These are phyloP conservation scores for Erysiphe neolycopersici DNA, from an alignment of 2,329 filamentous ascomycete species.

Conservation along the genomic window DNA sequence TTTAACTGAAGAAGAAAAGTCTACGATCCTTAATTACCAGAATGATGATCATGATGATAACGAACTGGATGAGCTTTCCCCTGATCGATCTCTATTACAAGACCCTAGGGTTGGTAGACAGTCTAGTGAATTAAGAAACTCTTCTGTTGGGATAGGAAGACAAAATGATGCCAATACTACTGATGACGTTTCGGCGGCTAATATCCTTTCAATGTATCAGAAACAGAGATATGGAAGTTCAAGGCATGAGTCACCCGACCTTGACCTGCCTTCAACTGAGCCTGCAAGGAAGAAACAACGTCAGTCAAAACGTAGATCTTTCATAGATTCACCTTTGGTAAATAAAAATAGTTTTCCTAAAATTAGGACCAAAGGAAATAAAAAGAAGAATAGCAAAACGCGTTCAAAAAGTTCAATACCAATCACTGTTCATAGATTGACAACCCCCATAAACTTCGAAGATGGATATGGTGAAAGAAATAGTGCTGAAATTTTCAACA, in stretches of 20 bases:
- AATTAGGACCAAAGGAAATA: too few species aligned
- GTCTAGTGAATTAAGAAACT: background rate
- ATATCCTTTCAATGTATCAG: too few species aligned
- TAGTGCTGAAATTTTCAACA: slow-evolving; percentile 20
- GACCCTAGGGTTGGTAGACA: background rate
- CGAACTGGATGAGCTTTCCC: slow-evolving; percentile 13
- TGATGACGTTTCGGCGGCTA: too few species aligned
- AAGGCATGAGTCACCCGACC: slow-evolving; percentile 12
- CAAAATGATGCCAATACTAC: slow-evolving; percentile 11
- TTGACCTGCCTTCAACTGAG: slow-evolving; percentile 15
- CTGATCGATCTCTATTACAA: slow-evolving; percentile 2
- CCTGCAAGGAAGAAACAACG: too few species aligned
- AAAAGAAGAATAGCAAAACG: slow-evolving; percentile 5
- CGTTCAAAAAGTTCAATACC: slow-evolving; percentile 22
- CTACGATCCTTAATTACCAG: background rate
- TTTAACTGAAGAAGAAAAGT: background rate
- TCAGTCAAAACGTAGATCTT: too few species aligned
- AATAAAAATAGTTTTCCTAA: too few species aligned
- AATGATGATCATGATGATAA: slow-evolving; percentile 1
- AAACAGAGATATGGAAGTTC: too few species aligned
- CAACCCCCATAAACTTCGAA: slow-evolving; percentile 17
- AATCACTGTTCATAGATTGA: slow-evolving; percentile 34
- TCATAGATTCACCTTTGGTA: too few species aligned
- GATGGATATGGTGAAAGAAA: slow-evolving; percentile 15
- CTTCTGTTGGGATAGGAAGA: slow-evolving; percentile 4